phyloP scores from a whole-genome alignment of 1,139 yeast species.

The Scheffersomyces titani region DNA sequence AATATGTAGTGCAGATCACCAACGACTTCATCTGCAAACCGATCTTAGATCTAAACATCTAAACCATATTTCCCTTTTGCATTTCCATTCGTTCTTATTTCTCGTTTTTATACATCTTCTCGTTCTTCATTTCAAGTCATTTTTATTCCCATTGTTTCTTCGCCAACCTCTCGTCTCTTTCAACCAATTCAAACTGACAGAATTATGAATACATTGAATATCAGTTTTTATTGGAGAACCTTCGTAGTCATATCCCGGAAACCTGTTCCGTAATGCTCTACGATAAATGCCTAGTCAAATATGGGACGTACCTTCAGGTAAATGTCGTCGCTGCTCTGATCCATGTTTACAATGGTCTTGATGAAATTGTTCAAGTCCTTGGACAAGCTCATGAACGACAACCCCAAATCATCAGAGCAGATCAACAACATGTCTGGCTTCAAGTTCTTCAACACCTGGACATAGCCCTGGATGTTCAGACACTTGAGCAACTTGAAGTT shows the following conservation, averaged over 20 bases:
- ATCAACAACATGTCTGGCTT: conserved; percentile 45
- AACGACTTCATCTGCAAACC: background rate
- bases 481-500: conserved; percentile 47
- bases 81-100: background rate
- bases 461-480: conserved; percentile 44
- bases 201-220: too few relatives aligned
- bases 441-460: conserved; percentile 41
- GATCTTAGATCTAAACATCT: background rate
- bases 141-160: background rate
- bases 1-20: background rate
- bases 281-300: conserved; percentile 11
- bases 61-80: too few relatives aligned
- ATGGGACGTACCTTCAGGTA: conserved; percentile 26
- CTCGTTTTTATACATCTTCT: background rate
- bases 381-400: conserved; percentile 27
- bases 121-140: background rate
- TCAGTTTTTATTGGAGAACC: too few relatives aligned
- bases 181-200: background rate
- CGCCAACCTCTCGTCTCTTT: background rate
- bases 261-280: background rate
- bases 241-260: too few relatives aligned
- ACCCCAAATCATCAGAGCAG: conserved; percentile 48
- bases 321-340: conserved; percentile 34
- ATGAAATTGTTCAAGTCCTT: conserved; percentile 43
- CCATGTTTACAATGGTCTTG: conserved; percentile 37